Base-by-base conservation (phyloP, 2,329 filamentous ascomycete genomes). In the Fusarium albidum region DNA sequence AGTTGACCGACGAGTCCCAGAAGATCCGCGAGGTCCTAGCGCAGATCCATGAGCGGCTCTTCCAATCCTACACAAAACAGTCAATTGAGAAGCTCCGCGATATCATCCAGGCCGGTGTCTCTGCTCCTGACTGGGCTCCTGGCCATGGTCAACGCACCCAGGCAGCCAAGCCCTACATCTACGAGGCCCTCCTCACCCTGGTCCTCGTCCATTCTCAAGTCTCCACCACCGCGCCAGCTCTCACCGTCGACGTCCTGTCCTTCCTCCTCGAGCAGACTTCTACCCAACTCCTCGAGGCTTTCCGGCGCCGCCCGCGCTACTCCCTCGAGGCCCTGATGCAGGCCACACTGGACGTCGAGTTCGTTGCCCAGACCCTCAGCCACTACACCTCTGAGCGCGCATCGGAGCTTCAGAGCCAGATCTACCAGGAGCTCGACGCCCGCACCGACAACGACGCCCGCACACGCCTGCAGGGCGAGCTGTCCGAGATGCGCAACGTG, bases 291-390 rank as follows among this genome's bases (percentile, higher is more conserved):
- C 86, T 97, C 13, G 83, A 88, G 25, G 88, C 91, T 0, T 96
- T 98, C 79, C 78, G 77, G 79, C 83, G 71, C 29, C 86, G 88
- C 7, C 73, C 80, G 5, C 79, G 79, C 15, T 98, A 95, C 75
- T 83, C 86, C 2, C 85, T 99, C 1, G 81, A 89, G 6, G 88
- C 90, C 7, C 83, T 99, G 43, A 96, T 98, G 88, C 96, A 99
- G 75, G 96, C 96, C 2, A 99, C 95, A 0, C 84, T 99, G 1
- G 95, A 99, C 69, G 93, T 97, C 2, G 95, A 99, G 74, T 98
- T 99, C 69, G 88, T 98, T 51, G 91, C 93, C 1, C 95, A 99
- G 77, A 97, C 94, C 6, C 82, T 99, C 28, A 90, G 85, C 55
- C 88, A 93, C 64, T 99, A 96, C 73, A 95, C 91, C 0, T 95